Base-by-base conservation (phyloP, 352 stramenopile species). In the Pythium volutum region DNA sequence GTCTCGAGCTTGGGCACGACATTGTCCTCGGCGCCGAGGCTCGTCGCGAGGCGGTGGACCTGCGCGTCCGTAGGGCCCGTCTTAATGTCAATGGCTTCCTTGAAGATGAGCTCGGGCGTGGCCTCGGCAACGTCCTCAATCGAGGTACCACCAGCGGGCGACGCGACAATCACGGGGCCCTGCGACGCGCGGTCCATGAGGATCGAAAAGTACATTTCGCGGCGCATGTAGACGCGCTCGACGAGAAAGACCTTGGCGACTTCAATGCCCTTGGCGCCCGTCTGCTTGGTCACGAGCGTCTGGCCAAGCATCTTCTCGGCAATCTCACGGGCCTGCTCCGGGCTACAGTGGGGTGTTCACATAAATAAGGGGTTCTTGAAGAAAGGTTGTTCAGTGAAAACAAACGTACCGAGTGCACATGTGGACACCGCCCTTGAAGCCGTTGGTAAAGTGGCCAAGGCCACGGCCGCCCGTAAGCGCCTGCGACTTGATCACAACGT, bases 181-280 rank as follows among this genome's bases (percentile, higher is more conserved):
- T 98, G 88, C 66, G 81, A 95, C 16, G 81, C 87, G 41, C 97
- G 92, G 79, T 99, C 97, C 91, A 99, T 98, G 39, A 99, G 79
- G 77, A 99, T 99, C 61, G 87, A 94, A 53, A 99, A 94, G 80
- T 99, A 99, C 84, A 98, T 98, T 80, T 99, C 97, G 34, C 89
- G 80, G 36, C 89, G 80, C 79, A 98, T 97, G 77, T 97, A 96
- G 48, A 98, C 79, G 59, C 92, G 81, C 76, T 97, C 91, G 65
- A 98, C 88, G 49, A 98, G 71, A 68, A 98, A 93, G 49, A 95
- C 86, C 75, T 96, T 96, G 67, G 87, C 75, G 60, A 94, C 89
- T 50, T 93, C 75, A 61, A 97, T 93, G 53, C 90, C 90, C 64
- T 88, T 93, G 4, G 60, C 73, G 31, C 85, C 86, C 39, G 92